These are phyloP conservation scores for Umbelopsis isabellina DNA, from an alignment of 192 early-diverging fungal species.

Conservation along the genomic window DNA sequence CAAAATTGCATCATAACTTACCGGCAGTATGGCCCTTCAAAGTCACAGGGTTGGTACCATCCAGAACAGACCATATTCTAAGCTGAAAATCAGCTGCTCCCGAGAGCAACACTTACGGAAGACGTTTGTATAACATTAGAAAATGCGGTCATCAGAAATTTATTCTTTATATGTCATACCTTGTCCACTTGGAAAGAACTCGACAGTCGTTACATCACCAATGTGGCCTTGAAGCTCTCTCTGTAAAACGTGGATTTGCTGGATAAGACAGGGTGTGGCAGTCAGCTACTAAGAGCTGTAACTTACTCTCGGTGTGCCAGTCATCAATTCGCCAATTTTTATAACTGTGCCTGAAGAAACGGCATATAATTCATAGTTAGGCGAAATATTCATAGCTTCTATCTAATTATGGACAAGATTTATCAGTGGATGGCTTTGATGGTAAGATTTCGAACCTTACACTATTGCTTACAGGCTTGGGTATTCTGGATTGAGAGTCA, in stretches of 20 bases:
- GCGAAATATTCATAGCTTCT: conserved; percentile 50
- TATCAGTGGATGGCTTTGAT: background rate
- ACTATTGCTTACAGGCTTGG: background rate
- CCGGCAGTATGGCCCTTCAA: conserved; percentile 68
- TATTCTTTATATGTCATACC: conserved; percentile 29
- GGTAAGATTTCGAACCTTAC: no score
- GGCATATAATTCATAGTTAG: conserved; percentile 49
- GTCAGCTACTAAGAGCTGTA: background rate
- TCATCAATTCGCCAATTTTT: conserved; percentile 42
- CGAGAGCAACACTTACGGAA: conserved; percentile 58
- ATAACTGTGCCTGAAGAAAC: conserved; percentile 43
- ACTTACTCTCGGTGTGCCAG: conserved; percentile 46
- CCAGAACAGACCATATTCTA: conserved; percentile 74
- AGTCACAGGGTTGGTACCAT: conserved; percentile 75
- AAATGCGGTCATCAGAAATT: background rate
- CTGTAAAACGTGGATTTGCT: conserved; percentile 26
- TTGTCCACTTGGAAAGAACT: conserved; percentile 80
- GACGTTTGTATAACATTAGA: background rate
- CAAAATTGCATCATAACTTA: conserved; percentile 11
- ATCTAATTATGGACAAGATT: conserved; percentile 26
- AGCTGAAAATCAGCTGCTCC: conserved; percentile 70
- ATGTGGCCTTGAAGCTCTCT: conserved; percentile 63
- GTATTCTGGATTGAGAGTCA: conserved; percentile 17
- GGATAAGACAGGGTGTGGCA: background rate
- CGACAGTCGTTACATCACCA: conserved; percentile 65